A percentile compares a stretch with the other conserved stretches of the same genome.
Conservation (phyloP, 1,139 yeast species). For the Yamadazyma buinensis region DNA sequence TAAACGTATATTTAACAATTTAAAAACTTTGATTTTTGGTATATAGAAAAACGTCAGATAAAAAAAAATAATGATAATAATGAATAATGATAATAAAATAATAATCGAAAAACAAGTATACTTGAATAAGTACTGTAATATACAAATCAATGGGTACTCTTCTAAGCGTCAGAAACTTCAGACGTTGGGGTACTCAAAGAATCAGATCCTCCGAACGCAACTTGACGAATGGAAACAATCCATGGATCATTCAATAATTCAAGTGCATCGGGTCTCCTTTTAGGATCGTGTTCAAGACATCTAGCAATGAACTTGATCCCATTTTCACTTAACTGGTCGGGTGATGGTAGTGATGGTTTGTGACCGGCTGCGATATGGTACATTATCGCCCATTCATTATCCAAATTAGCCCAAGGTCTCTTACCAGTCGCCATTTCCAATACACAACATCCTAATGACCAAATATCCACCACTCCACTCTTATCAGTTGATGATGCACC, state of each 20-base stretch:
- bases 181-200: constrained; percentile 38
- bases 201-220: constrained; percentile 55
- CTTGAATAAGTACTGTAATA: too few species aligned
- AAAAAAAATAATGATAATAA: too few species aligned
- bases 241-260: constrained; percentile 89
- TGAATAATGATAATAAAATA: too few species aligned
- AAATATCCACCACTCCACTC: constrained; percentile 75
- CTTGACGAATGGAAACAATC: constrained; percentile 70
- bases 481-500: constrained; percentile 59
- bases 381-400: constrained; percentile 98
- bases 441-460: constrained; percentile 83
- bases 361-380: constrained; percentile 97
- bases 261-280: constrained; percentile 74
- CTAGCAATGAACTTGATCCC: constrained; percentile 71
- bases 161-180: constrained; percentile 16
- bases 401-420: constrained; percentile 87
- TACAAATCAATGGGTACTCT: constrained; percentile 1
- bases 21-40: too few species aligned
- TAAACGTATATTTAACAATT: too few species aligned
- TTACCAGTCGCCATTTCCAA: constrained; percentile 81
- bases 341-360: constrained; percentile 77
- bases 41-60: too few species aligned
- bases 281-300: constrained; percentile 83
- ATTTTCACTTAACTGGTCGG: constrained; percentile 69
- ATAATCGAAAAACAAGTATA: constrained; percentile 1